Conservation (phyloP, 78 protist genomes). For the Cavenderia fasciculata region DNA sequence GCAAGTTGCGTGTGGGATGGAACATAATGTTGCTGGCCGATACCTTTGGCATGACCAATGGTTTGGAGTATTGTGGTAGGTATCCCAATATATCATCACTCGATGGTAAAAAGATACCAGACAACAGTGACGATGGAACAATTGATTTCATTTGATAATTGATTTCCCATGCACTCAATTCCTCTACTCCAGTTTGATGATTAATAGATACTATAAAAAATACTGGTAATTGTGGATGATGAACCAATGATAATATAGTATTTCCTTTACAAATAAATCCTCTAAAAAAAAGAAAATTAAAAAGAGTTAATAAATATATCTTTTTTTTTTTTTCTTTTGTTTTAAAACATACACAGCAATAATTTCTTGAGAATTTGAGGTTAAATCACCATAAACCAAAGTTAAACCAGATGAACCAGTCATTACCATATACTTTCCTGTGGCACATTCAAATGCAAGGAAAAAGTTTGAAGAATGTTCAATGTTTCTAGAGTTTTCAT, state of each 20-base stretch:
- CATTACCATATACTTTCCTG: slow-evolving; percentile 67
- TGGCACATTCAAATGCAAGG: slow-evolving; percentile 37
- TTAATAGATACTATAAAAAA: slow-evolving; percentile 31
- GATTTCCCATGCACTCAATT: slow-evolving; percentile 55
- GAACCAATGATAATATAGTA: slow-evolving; percentile 49
- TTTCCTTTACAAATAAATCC: slow-evolving; percentile 75
- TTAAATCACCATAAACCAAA: slow-evolving; percentile 54
- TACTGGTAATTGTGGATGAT: slow-evolving; percentile 73
- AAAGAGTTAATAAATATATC: not conserved
- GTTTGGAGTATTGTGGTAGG: slow-evolving; percentile 44
- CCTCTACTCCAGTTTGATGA: slow-evolving; percentile 43
- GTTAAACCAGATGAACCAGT: slow-evolving; percentile 75
- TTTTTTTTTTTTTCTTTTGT: not conserved
- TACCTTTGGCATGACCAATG: slow-evolving; percentile 29
- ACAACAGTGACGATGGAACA: slow-evolving; percentile 38
- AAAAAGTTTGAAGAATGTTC: slow-evolving; percentile 68
- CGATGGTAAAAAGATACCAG: slow-evolving; percentile 49
- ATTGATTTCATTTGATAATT: slow-evolving; percentile 23
- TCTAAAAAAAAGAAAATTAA: too few species aligned
- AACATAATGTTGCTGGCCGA: slow-evolving; percentile 7
- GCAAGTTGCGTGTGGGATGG: slow-evolving; percentile 60
- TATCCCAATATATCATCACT: slow-evolving; percentile 30
- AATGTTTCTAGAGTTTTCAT: slow-evolving; percentile 69
- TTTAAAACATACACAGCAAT: slow-evolving; percentile 47
- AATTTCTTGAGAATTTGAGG: slow-evolving; percentile 29